Base-by-base conservation (phyloP, 306 rosid species). In the Cicer chorassanicum region DNA sequence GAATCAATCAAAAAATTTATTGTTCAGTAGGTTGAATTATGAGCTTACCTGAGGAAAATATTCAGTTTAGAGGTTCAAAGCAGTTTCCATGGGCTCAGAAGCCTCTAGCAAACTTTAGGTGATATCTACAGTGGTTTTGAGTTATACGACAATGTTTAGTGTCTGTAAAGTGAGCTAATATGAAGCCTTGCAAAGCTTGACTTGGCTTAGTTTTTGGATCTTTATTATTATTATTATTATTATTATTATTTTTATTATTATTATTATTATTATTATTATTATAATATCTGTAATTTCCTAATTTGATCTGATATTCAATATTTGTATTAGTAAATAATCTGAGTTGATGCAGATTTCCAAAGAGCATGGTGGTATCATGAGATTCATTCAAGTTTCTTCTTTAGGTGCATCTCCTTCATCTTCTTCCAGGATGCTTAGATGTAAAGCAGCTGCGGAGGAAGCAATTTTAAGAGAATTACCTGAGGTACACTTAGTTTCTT, bases 321-420 rank as follows among this genome's bases (percentile, higher is more conserved):
- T 48, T 63, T 59, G 8, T 63, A 46, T 62, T 72, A 16, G 51
- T 55, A 71, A 82, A 66, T 57, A 38, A 71, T 74, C 45, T 57
- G 34, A 71, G 34, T 53, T 65, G 64, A 11, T 85, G 84, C 92
- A 94, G 99, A 86, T 94, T 85, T 87, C 99, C 74, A 90, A 90
- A 83, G 99, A 94, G 71, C 99, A 94, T 43, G 99, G 99, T 78
- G 99, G 99, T 76, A 94, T 94, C 81, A 77, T 84, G 88, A 87
- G 99, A 84, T 94, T 88, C 68, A 78, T 94, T 60, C 99, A 94
- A 80, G 95, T 94, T 85, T 94, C 99, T 80, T 81, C 86, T 78
- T 88, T 94, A 78, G 99, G 99, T 68, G 91, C 96, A 43, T 90
- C 96, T 84, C 49, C 97, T 62, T 92, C 93, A 42, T 92, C 99